Conservation (phyloP, 805 yeast genomes). For the Yarrowia divulgata region DNA sequence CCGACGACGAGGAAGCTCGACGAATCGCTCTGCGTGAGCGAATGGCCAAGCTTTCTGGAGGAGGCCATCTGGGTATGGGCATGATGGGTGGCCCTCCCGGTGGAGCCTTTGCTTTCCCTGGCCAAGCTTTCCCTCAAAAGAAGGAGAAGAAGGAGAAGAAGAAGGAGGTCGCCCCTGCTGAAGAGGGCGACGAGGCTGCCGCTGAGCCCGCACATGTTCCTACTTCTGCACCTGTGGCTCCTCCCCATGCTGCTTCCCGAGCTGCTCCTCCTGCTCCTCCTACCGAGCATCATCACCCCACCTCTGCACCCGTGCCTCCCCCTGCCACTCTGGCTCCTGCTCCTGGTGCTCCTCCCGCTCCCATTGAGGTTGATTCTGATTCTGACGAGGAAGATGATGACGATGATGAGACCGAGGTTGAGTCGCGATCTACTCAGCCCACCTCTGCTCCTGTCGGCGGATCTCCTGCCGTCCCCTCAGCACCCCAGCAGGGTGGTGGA, state of each 20-base stretch:
- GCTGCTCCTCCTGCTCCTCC: slow-evolving; percentile 5
- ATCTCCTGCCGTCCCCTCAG: slow-evolving; percentile 9
- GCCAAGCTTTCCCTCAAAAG: slow-evolving; percentile 43
- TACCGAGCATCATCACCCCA: neutral
- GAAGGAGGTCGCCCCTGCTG: slow-evolving; percentile 32
- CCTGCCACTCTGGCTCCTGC: neutral
- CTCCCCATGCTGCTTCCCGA: slow-evolving; percentile 2
- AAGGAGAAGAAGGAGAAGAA: slow-evolving; percentile 49
- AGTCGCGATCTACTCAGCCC: slow-evolving; percentile 19
- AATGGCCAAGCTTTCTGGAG: slow-evolving; percentile 96
- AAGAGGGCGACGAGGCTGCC: slow-evolving; percentile 40
- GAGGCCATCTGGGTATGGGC: slow-evolving; percentile 58
- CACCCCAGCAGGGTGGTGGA: neutral
- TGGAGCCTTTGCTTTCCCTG: slow-evolving; percentile 49
- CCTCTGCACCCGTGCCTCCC: slow-evolving; percentile 38
- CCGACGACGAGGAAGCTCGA: slow-evolving; percentile 61
- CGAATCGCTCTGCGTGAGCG: slow-evolving; percentile 83
- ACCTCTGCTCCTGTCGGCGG: slow-evolving; percentile 17
- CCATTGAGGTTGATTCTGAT: slow-evolving; percentile 29
- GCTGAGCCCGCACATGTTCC: slow-evolving; percentile 12
- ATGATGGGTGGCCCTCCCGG: slow-evolving; percentile 43
- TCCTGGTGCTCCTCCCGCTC: slow-evolving; percentile 4
- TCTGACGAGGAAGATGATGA: neutral
- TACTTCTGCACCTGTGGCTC: slow-evolving; percentile 12
- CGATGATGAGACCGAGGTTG: slow-evolving; percentile 39